Conservation (phyloP, 2,329 filamentous ascomycete genomes). For the Hansfordia pulvinata region DNA sequence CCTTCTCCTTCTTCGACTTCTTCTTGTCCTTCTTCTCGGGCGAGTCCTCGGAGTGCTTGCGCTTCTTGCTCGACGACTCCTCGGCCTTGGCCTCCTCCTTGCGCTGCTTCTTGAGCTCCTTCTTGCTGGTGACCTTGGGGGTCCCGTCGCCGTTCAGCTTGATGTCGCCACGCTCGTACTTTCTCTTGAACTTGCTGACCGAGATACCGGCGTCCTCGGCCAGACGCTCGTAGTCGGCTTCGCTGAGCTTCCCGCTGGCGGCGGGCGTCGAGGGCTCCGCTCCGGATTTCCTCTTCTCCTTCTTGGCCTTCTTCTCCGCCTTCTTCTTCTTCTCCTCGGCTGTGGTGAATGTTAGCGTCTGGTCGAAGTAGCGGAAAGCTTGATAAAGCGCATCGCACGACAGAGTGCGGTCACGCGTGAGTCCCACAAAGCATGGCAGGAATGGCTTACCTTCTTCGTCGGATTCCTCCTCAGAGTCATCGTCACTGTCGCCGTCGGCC, state of each 20-base stretch:
- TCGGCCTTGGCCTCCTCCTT: constrained; percentile 42
- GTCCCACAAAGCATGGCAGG: neutral
- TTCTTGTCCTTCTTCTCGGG: constrained; percentile 47
- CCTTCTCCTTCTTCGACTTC: constrained; percentile 50
- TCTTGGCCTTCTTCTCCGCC: constrained; percentile 21
- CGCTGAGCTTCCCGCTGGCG: constrained; percentile 30
- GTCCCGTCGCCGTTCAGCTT: constrained; percentile 50
- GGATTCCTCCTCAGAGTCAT: constrained; percentile 22
- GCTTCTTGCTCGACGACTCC: constrained; percentile 48
- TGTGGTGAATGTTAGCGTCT: constrained; percentile 6
- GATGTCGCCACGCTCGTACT: constrained; percentile 65
- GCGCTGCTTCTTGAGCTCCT: constrained; percentile 60
- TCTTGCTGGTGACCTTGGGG: constrained; percentile 58
- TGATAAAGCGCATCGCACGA: too few relatives aligned
- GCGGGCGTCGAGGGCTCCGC: constrained; percentile 19
- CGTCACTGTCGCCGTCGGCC: constrained; percentile 31
- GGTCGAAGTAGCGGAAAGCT: too few relatives aligned
- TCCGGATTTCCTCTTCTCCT: constrained; percentile 15
- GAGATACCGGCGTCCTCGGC: constrained; percentile 33
- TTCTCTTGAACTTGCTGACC: constrained; percentile 50
- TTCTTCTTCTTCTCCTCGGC: constrained; percentile 15
- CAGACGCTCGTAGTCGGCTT: constrained; percentile 41
- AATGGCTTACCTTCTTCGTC: constrained; percentile 19
- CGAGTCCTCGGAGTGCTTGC: constrained; percentile 53
- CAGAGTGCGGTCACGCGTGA: neutral